Evolutionary conservation across 257 asterid species (phyloP), one percentile per base, ranked within the genome.

Genomic region (Solanum tarapatanum): DNA sequence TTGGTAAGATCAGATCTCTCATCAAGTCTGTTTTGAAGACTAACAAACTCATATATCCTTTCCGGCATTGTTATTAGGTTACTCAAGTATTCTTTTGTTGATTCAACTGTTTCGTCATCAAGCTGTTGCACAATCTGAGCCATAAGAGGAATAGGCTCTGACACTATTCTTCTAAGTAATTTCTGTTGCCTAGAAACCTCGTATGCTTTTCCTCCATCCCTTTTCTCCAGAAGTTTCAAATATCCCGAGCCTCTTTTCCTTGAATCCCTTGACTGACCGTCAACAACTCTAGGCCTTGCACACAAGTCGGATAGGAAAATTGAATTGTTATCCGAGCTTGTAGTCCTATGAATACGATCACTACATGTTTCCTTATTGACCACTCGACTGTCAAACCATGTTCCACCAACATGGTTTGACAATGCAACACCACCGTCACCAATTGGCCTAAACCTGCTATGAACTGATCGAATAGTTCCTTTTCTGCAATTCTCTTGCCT

Each of bases 351-450:
- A 82, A 93, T 88, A 88, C 94, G 91, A 87, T 88, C 94, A 75
- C 89, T 90, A 83, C 92, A 72, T 1, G 95, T 90, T 86, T 95
- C 98, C 87, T 92, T 95, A 89, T 88, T 91, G 36, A 88, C 84
- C 64, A 75, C 87, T 24, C 89, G 90, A 87, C 90, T 91, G 21
- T 91, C 93, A 87, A 92, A 80, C 26, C 90, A 90, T 87, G 91
- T 90, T 43, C 94, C 94, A 51, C 91, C 93, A 58, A 92, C 93
- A 79, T 91, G 92, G 87, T 91, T 94, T 35, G 94, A 83, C 88
- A 95, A 91, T 26, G 96, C 95, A 87, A 97, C 97, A 79, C 92
- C 92, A 35, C 98, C 97, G 86, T 95, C 98, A 41, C 98, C 99
- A 73, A 94, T 89, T 1, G 99, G 98, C 92, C 99, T 93, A 80